Evolutionary conservation across 176 grass and related monocot species (phyloP).

Genomic region (Ananas comosus): DNA sequence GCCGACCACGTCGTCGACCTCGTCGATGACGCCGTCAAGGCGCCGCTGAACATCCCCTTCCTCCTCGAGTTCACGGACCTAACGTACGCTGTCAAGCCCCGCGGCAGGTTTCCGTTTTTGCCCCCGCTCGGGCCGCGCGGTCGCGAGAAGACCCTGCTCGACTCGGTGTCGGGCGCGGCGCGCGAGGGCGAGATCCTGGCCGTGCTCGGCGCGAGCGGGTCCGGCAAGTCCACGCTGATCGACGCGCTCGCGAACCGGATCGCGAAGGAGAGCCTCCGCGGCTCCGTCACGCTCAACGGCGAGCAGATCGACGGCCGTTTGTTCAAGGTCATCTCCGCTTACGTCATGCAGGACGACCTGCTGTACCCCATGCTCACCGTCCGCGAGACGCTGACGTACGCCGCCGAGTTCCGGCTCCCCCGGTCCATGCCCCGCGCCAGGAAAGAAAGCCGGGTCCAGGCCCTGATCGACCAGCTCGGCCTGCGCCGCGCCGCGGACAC

Average conservation of each 20-base stretch:
- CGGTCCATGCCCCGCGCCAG: constrained; percentile 27
- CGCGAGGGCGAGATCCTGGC: constrained; percentile 63
- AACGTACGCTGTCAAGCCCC: constrained; percentile 45
- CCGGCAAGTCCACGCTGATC: constrained; percentile 77
- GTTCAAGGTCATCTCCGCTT: constrained; percentile 56
- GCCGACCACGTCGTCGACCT: too few relatives aligned
- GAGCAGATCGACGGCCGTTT: constrained; percentile 45
- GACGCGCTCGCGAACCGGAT: constrained; percentile 64
- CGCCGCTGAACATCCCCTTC: constrained; percentile 24
- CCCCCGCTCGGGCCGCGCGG: constrained; percentile 21
- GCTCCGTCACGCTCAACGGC: constrained; percentile 45
- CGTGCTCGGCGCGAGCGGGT: constrained; percentile 74
- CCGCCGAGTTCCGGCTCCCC: constrained; percentile 80
- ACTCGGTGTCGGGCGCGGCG: constrained; percentile 52
- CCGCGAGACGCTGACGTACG: constrained; percentile 63
- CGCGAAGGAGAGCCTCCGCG: constrained; percentile 47
- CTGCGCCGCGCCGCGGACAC: constrained; percentile 59
- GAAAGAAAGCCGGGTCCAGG: constrained; percentile 56
- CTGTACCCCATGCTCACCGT: constrained; percentile 92
- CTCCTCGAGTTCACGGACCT: constrained; percentile 55
- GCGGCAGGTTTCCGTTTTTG: constrained; percentile 6
- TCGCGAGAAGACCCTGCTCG: constrained; percentile 49
- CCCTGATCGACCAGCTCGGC: constrained; percentile 67
- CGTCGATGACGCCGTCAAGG: neutral
- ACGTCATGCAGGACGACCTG: constrained; percentile 97